A percentile compares a stretch with the other conserved stretches of the same genome.
phyloP scores from a whole-genome alignment of 208 protist genomes.

The Phytomonas sp. region DNA sequence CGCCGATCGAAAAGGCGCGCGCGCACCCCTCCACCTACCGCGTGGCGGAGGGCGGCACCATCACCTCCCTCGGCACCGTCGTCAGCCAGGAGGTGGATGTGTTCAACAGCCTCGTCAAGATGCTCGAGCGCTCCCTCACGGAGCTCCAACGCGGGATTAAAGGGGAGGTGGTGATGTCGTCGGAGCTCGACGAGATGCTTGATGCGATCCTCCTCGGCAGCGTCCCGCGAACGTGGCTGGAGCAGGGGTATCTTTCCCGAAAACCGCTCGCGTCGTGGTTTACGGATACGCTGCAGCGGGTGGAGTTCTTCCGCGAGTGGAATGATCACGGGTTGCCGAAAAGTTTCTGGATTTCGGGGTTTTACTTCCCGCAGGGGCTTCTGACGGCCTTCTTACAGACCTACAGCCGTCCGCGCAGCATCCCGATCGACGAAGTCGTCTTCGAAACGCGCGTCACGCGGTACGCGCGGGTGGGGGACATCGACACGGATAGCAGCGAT shows the following conservation, averaged over 20 bases:
- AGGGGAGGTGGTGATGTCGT: slow-evolving; percentile 90
- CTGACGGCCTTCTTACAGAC: slow-evolving; percentile 90
- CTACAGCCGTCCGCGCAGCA: slow-evolving; percentile 78
- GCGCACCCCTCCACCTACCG: slow-evolving; percentile 81
- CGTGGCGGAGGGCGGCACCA: slow-evolving; percentile 73
- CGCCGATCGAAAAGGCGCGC: slow-evolving; percentile 70
- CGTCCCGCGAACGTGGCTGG: slow-evolving; percentile 90
- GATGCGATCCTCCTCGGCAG: slow-evolving; percentile 81
- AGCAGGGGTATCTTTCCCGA: slow-evolving; percentile 90
- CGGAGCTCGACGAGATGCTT: slow-evolving; percentile 87
- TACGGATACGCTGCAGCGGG: slow-evolving; percentile 87
- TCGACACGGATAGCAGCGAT: slow-evolving; percentile 38
- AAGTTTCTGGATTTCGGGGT: slow-evolving; percentile 95
- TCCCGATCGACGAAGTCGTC: slow-evolving; percentile 89
- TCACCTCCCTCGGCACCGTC: slow-evolving; percentile 89
- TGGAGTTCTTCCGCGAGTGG: slow-evolving; percentile 94
- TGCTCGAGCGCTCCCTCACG: slow-evolving; percentile 59
- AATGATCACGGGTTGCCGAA: slow-evolving; percentile 87
- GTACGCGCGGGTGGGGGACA: slow-evolving; percentile 62
- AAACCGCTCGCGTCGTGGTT: slow-evolving; percentile 96
- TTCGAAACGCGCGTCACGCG: slow-evolving; percentile 82
- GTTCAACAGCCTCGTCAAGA: slow-evolving; percentile 79
- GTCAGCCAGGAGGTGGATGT: slow-evolving; percentile 86
- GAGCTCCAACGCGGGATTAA: slow-evolving; percentile 79
- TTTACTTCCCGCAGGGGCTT: slow-evolving; percentile 98